Evolutionary conservation across 305 asterid species (phyloP).

Genomic region (Plantago rigida): DNA sequence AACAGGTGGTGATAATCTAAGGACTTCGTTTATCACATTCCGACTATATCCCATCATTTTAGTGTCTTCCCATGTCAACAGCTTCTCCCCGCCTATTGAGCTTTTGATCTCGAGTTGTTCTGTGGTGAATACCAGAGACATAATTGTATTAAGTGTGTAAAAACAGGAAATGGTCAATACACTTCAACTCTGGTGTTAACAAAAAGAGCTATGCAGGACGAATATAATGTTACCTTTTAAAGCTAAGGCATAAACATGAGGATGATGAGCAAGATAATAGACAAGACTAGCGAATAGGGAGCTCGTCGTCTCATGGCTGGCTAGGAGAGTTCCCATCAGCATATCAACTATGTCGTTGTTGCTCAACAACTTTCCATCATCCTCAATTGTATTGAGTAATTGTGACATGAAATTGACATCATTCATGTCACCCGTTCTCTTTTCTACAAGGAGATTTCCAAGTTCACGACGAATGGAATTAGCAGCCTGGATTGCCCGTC

Average conservation of each 20-base stretch:
- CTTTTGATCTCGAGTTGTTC: conserved; percentile 20
- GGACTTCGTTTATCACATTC: conserved; percentile 26
- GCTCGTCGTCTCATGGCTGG: conserved; percentile 4
- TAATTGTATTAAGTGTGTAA: too few species aligned
- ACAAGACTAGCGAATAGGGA: neutral
- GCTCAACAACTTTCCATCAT: neutral
- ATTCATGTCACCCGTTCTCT: neutral
- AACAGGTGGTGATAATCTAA: conserved; percentile 24
- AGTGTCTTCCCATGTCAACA: conserved; percentile 27
- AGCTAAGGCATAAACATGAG: neutral
- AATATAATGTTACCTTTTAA: neutral
- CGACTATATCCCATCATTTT: conserved; percentile 29
- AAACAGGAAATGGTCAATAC: too few species aligned
- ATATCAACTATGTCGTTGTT: neutral
- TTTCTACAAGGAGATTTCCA: conserved; percentile 9
- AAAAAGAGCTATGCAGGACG: too few species aligned
- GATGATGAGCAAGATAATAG: conserved; percentile 9
- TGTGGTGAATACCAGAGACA: neutral
- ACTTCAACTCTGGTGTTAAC: too few species aligned
- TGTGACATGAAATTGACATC: neutral
- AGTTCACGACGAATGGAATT: conserved; percentile 17
- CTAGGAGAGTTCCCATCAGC: neutral
- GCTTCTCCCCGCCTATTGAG: conserved; percentile 12
- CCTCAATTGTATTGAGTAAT: neutral
- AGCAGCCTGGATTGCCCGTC: conserved; percentile 21